Evolutionary conservation across 495 filamentous ascomycete genomes (phyloP).

Genomic region (Penicillium taxi): DNA sequence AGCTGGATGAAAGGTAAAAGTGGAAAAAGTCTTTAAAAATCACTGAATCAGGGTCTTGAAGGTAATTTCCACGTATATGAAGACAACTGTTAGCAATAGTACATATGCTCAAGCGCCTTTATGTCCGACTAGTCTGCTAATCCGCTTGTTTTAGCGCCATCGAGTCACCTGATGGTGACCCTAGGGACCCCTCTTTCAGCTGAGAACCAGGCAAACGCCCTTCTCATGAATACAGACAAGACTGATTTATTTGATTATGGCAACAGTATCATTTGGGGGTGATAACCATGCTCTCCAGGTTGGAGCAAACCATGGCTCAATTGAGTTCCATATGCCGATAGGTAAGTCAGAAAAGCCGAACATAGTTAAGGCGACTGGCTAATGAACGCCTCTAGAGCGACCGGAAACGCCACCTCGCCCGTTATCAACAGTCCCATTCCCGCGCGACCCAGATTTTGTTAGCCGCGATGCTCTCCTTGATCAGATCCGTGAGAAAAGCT

Average conservation of each 20-base stretch:
- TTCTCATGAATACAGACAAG: background rate
- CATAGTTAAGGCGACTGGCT: too few relatives aligned
- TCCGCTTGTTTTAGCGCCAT: too few relatives aligned
- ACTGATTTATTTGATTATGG: background rate
- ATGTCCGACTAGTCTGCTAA: too few relatives aligned
- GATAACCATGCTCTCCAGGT: constrained; percentile 1
- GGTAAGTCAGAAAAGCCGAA: constrained; percentile 5
- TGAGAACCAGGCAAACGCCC: constrained; percentile 2
- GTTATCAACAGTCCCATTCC: constrained; percentile 21
- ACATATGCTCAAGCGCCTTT: too few relatives aligned
- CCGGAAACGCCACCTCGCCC: constrained; percentile 12
- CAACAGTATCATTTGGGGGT: constrained; percentile 3
- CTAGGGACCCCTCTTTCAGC: constrained; percentile 1
- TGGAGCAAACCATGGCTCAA: constrained; percentile 1
- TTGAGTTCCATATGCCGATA: background rate
- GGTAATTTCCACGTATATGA: too few relatives aligned
- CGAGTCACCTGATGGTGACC: too few relatives aligned
- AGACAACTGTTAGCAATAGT: too few relatives aligned
- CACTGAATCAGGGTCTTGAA: too few relatives aligned
- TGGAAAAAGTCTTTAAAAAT: too few relatives aligned
- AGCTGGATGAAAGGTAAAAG: too few relatives aligned
- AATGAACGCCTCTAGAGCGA: too few relatives aligned
- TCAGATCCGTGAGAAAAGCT: constrained; percentile 16
- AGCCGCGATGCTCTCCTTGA: constrained; percentile 14
- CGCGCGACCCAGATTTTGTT: constrained; percentile 26